A percentile compares a stretch with the other conserved stretches of the same genome.
These are phyloP conservation scores for Salix viminalis DNA, from an alignment of 345 rosid genomes.

Conservation along the genomic window DNA sequence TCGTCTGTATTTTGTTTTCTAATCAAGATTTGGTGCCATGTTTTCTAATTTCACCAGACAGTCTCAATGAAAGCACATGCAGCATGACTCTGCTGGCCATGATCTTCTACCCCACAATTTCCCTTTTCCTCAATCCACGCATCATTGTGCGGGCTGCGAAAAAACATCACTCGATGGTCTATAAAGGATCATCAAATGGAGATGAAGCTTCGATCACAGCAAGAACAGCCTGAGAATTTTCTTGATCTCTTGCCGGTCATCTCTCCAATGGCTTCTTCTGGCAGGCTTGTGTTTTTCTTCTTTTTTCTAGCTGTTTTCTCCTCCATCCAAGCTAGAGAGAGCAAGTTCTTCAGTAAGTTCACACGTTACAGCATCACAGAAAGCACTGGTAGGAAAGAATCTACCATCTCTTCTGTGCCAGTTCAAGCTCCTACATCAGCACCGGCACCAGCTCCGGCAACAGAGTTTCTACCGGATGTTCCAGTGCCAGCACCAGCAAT, in stretches of 20 bases:
- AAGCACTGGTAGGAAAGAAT: not conserved
- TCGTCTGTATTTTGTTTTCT: too few relatives aligned
- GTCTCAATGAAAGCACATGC: conserved; percentile 33
- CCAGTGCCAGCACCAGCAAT: conserved; percentile 10
- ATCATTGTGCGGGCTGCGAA: conserved; percentile 27
- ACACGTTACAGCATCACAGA: conserved; percentile 25
- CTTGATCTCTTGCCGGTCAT: not conserved
- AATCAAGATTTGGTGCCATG: conserved; percentile 4
- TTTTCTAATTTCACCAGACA: not conserved
- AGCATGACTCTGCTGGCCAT: conserved; percentile 23
- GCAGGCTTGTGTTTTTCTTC: conserved; percentile 14
- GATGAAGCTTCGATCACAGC: not conserved
- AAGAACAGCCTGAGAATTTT: not conserved
- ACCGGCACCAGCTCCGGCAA: not conserved
- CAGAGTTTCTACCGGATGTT: not conserved
- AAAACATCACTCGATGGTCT: not conserved
- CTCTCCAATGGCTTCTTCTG: conserved; percentile 37
- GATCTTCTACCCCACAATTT: conserved; percentile 31
- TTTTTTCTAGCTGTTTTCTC: conserved; percentile 20
- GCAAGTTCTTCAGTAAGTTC: conserved; percentile 60
- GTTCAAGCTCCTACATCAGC: conserved; percentile 5
- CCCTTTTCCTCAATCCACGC: conserved; percentile 55
- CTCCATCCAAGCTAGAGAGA: conserved; percentile 48
- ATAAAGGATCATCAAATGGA: not conserved
- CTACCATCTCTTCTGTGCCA: conserved; percentile 5